Percentiles rank a stretch among this genome's conserved stretches.
phyloP scores from a whole-genome alignment of 2,329 filamentous ascomycete species.

The Fusarium sp. region DNA sequence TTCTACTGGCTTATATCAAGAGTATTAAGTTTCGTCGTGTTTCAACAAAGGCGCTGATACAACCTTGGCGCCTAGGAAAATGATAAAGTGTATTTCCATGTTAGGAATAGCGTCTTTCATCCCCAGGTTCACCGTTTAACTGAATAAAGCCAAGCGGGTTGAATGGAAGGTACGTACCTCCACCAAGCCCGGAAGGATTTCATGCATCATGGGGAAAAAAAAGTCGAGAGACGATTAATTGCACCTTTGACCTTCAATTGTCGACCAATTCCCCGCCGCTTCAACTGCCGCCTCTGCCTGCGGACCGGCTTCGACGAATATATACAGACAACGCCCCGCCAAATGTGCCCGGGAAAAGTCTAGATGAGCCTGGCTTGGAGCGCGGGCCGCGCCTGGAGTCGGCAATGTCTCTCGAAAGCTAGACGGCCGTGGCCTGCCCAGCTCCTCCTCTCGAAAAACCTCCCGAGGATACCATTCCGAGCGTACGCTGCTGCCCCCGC shows the following conservation, averaged over 20 bases:
- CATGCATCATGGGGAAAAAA: constrained; percentile 31
- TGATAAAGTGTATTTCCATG: background rate
- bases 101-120: background rate
- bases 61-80: background rate
- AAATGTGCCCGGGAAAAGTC: constrained; percentile 36
- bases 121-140: background rate
- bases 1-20: background rate
- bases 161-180: constrained; percentile 28
- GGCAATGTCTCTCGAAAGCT: constrained; percentile 45
- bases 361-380: constrained; percentile 52
- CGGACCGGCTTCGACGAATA: constrained; percentile 3
- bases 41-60: background rate
- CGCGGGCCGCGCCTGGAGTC: constrained; percentile 51
- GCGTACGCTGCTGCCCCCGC: constrained; percentile 13
- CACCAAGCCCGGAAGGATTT: constrained; percentile 20
- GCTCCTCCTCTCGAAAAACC: constrained; percentile 3
- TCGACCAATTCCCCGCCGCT: constrained; percentile 8
- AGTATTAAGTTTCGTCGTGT: constrained; percentile 1
- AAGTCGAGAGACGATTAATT: constrained; percentile 9
- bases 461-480: constrained; percentile 1
- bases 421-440: constrained; percentile 28
- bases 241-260: constrained; percentile 4
- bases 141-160: background rate
- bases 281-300: constrained; percentile 5
- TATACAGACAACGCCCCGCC: constrained; percentile 1